Evolutionary conservation across 345 rosid species (phyloP).

Genomic region (Leavenworthia alabamica): DNA sequence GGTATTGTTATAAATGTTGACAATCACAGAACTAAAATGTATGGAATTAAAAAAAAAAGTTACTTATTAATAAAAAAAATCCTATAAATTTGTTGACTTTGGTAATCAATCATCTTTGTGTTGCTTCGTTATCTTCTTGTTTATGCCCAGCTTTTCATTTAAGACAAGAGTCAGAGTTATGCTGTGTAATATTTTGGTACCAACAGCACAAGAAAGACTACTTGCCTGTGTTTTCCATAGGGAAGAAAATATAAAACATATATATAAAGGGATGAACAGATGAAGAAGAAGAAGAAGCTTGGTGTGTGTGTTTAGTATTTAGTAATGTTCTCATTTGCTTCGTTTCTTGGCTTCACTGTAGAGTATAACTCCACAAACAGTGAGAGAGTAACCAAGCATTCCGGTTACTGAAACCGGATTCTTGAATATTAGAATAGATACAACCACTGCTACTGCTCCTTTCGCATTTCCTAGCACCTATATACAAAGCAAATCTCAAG

Average conservation of each 20-base stretch:
- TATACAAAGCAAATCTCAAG: constrained; percentile 11
- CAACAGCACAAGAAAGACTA: constrained; percentile 27
- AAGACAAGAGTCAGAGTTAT: constrained; percentile 19
- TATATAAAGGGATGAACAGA: constrained; percentile 19
- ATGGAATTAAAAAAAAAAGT: background rate
- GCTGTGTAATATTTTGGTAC: constrained; percentile 22
- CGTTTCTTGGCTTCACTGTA: constrained; percentile 98
- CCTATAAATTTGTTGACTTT: constrained; percentile 17
- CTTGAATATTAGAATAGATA: constrained; percentile 87
- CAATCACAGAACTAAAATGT: constrained; percentile 9
- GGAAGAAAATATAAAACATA: constrained; percentile 25
- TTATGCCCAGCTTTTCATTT: background rate
- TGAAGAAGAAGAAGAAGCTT: constrained; percentile 13
- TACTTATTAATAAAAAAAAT: constrained; percentile 13
- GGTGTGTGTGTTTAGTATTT: no score
- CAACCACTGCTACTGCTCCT: constrained; percentile 98
- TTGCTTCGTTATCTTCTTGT: constrained; percentile 18
- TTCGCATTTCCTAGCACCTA: constrained; percentile 99
- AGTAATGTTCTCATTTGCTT: constrained; percentile 59
- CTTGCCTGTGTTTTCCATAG: constrained; percentile 19
- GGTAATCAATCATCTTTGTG: constrained; percentile 16
- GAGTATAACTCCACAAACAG: constrained; percentile 84
- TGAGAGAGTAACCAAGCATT: constrained; percentile 88
- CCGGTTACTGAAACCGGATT: constrained; percentile 98
- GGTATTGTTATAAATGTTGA: constrained; percentile 16